phyloP scores from a whole-genome alignment of 345 rosid genomes.

The Noccaea bulbosa region DNA sequence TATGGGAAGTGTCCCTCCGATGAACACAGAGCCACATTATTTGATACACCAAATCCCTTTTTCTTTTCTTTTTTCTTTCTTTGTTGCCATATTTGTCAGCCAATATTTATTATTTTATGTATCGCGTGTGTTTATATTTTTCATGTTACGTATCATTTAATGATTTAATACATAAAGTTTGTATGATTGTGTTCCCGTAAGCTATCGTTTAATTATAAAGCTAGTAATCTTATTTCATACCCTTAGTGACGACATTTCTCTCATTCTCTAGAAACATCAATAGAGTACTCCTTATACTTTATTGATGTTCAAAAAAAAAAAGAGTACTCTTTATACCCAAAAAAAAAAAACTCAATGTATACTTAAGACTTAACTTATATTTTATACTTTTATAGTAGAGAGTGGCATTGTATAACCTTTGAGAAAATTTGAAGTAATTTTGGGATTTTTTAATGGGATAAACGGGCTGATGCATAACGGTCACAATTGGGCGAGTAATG shows the following conservation, averaged over 20 bases:
- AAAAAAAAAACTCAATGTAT: too few species aligned
- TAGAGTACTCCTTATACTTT: neutral
- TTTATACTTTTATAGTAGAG: too few species aligned
- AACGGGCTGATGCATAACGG: too few species aligned
- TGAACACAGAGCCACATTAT: conserved; percentile 40
- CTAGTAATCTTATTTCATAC: conserved; percentile 5
- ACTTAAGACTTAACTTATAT: too few species aligned
- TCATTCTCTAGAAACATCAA: neutral
- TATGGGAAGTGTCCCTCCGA: conserved; percentile 40
- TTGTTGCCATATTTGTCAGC: conserved; percentile 26
- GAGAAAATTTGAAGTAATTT: too few species aligned
- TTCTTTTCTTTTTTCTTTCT: neutral
- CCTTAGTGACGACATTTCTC: conserved; percentile 13
- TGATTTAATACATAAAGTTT: conserved; percentile 27
- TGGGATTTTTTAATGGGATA: too few species aligned
- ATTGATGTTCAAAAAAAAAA: too few species aligned
- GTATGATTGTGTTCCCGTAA: conserved; percentile 22
- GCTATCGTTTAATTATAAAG: conserved; percentile 18
- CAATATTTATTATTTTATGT: conserved; percentile 22
- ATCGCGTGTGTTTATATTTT: conserved; percentile 28
- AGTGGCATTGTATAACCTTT: too few species aligned
- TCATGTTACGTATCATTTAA: conserved; percentile 13
- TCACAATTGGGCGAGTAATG: too few species aligned
- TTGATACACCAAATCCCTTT: conserved; percentile 32
- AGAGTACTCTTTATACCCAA: too few species aligned